A percentile compares a stretch with the other conserved stretches of the same genome.
phyloP scores from a whole-genome alignment of 371 early-diverging fungal genomes.

The Lichtheimia corymbifera region DNA sequence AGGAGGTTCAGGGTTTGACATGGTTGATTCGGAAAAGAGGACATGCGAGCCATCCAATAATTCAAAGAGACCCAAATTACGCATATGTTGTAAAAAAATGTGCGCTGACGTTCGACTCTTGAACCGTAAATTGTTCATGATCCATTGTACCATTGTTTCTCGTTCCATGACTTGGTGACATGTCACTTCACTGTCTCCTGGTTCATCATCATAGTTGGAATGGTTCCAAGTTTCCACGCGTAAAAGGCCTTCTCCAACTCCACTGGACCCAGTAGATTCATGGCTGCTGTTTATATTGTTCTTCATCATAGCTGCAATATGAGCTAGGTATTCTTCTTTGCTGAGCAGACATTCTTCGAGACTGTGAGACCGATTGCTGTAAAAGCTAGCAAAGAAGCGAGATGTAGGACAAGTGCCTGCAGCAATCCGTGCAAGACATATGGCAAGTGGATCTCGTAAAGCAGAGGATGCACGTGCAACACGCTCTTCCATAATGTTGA shows the following conservation, averaged over 20 bases:
- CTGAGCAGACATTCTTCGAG: slow-evolving; percentile 31
- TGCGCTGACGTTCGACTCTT: slow-evolving; percentile 24
- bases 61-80: slow-evolving; percentile 58
- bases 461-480: slow-evolving; percentile 7
- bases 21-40: slow-evolving; percentile 26
- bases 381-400: slow-evolving; percentile 32
- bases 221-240: slow-evolving; percentile 7
- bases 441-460: slow-evolving; percentile 25
- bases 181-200: slow-evolving; percentile 10
- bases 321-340: slow-evolving; percentile 41
- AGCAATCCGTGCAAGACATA: slow-evolving; percentile 22
- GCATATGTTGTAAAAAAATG: slow-evolving; percentile 56
- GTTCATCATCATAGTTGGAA: background rate
- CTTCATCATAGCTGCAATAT: slow-evolving; percentile 50
- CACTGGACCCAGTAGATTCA: no score
- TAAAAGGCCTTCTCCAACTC: background rate
- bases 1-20: background rate
- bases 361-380: slow-evolving; percentile 13
- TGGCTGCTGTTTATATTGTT: slow-evolving; percentile 10
- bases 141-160: slow-evolving; percentile 37
- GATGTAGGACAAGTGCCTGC: slow-evolving; percentile 30
- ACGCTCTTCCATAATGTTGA: background rate
- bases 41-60: slow-evolving; percentile 51
- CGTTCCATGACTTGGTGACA: slow-evolving; percentile 35
- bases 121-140: slow-evolving; percentile 34